Conservation (phyloP, 2,329 filamentous ascomycete genomes). For the Fusarium drepaniforme region DNA sequence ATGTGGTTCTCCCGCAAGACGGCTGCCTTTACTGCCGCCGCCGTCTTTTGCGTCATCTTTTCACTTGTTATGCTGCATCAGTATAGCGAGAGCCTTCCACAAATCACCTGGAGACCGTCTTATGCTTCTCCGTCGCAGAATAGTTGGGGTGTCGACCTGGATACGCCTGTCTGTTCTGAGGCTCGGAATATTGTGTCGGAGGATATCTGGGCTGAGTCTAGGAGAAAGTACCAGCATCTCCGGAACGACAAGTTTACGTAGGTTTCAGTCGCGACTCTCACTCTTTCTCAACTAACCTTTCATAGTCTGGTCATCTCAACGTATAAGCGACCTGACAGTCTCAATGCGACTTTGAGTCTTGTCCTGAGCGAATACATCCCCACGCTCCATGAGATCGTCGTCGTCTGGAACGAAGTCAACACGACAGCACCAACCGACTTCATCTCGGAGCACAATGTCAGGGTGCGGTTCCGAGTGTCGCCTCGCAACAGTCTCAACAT, state of each 20-base stretch:
- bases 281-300: background rate
- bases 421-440: constrained; percentile 42
- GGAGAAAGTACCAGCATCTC: constrained; percentile 36
- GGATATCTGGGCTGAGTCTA: constrained; percentile 11
- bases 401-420: constrained; percentile 52
- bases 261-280: background rate
- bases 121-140: background rate
- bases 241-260: constrained; percentile 49
- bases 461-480: constrained; percentile 49
- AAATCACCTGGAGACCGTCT: background rate
- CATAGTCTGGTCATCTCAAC: constrained; percentile 51
- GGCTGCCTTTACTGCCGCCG: background rate
- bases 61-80: background rate
- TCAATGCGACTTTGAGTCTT: constrained; percentile 45
- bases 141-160: background rate
- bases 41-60: background rate
- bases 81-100: background rate
- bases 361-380: constrained; percentile 46
- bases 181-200: background rate
- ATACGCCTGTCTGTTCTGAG: background rate
- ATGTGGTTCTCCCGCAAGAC: background rate
- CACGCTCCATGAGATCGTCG: constrained; percentile 50
- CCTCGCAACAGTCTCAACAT: constrained; percentile 50
- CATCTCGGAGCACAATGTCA: constrained; percentile 42
- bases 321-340: constrained; percentile 47